Conservation (phyloP, 139 green algal genomes). For the Micromonas commoda region DNA sequence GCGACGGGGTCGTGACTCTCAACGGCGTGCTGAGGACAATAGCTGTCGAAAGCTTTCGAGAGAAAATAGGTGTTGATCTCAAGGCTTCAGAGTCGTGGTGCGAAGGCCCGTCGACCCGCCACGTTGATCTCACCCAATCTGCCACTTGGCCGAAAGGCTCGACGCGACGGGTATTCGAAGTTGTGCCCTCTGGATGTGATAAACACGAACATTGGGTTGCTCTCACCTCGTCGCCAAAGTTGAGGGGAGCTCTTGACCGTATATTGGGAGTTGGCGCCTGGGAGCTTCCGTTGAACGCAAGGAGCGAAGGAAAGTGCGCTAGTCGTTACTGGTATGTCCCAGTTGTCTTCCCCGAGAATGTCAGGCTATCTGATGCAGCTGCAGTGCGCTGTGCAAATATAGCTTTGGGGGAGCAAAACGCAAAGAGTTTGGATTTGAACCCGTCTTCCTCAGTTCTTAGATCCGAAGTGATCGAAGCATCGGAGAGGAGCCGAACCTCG, state of each 20-base stretch:
- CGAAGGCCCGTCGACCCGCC: too few species aligned
- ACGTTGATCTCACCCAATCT: conserved; percentile 5
- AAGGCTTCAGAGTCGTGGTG: too few species aligned
- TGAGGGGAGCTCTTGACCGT: neutral
- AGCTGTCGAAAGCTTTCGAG: too few species aligned
- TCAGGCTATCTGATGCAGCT: neutral
- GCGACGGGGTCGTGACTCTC: too few species aligned
- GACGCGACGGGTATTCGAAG: conserved; percentile 8
- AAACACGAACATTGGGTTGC: neutral
- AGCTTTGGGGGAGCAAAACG: neutral
- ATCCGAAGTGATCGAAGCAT: neutral
- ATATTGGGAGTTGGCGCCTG: neutral
- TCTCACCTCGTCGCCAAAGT: neutral
- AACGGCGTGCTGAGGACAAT: too few species aligned
- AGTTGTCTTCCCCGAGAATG: conserved; percentile 19
- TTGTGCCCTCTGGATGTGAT: neutral
- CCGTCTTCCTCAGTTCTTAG: too few species aligned
- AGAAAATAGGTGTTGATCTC: too few species aligned
- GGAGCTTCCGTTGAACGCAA: neutral
- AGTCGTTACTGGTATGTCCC: conserved; percentile 23
- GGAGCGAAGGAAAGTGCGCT: neutral
- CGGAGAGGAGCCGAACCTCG: neutral
- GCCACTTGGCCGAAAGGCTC: conserved; percentile 5
- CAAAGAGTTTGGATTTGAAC: neutral
- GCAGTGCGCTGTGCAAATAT: neutral